Conservation (phyloP, 2,329 filamentous ascomycete genomes). For the Grosmannia penicillata region DNA sequence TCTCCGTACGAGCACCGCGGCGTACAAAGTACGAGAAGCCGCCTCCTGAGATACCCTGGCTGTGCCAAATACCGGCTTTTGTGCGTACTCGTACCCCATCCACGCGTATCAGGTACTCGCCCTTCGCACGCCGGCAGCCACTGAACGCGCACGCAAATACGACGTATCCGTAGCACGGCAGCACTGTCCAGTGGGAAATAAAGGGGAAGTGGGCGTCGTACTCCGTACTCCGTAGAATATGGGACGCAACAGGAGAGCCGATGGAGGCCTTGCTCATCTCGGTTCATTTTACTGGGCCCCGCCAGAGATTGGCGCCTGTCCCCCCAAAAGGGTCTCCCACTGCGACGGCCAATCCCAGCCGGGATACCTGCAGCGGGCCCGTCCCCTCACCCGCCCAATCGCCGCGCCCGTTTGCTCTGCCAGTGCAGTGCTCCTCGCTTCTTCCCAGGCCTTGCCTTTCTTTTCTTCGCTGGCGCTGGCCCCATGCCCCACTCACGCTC, state of each 20-base stretch:
- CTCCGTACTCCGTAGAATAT: not conserved
- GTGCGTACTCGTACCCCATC: too few relatives aligned
- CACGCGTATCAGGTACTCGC: too few relatives aligned
- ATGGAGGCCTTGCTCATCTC: conserved; percentile 8
- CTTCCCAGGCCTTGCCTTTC: too few relatives aligned
- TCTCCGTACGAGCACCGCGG: too few relatives aligned
- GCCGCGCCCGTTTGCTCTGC: too few relatives aligned
- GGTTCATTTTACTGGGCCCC: conserved; percentile 7
- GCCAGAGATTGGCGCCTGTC: conserved; percentile 9
- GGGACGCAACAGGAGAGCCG: not conserved
- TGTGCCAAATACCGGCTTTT: too few relatives aligned
- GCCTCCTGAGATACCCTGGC: too few relatives aligned
- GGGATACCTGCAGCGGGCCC: not conserved
- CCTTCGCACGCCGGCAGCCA: too few relatives aligned
- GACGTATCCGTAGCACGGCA: too few relatives aligned
- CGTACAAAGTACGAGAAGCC: too few relatives aligned
- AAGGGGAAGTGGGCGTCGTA: not conserved
- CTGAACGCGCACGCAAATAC: too few relatives aligned
- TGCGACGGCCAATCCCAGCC: conserved; percentile 5
- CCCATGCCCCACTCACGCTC: not conserved
- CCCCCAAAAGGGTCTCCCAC: conserved; percentile 1
- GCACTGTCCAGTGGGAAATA: not conserved
- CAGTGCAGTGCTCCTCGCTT: too few relatives aligned
- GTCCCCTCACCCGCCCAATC: not conserved
- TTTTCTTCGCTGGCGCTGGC: not conserved